Evolutionary conservation across 345 rosid species (phyloP).

Genomic region (Eutrema japonicum): DNA sequence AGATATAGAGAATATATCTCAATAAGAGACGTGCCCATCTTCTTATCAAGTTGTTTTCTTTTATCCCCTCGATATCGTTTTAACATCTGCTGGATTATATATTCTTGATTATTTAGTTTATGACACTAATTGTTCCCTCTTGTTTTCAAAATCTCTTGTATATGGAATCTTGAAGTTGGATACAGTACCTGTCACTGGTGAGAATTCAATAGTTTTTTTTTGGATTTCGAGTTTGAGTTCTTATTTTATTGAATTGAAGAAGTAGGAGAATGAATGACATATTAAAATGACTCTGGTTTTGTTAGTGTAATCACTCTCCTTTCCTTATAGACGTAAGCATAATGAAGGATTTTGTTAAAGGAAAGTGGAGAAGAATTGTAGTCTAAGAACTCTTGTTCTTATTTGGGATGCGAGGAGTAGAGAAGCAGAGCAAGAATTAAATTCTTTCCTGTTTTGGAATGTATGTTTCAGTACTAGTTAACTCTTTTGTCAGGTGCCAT

Average conservation of each 20-base stretch:
- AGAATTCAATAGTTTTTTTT: conserved; percentile 36
- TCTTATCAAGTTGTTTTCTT: conserved; percentile 72
- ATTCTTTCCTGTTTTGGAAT: neutral
- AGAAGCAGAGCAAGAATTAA: neutral
- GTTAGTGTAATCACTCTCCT: neutral
- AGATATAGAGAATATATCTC: too few relatives aligned
- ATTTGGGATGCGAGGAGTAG: neutral
- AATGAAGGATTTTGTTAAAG: neutral
- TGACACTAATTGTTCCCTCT: conserved; percentile 28
- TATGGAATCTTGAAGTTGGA: conserved; percentile 70
- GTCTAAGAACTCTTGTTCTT: neutral
- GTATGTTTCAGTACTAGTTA: neutral
- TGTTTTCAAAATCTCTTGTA: conserved; percentile 34
- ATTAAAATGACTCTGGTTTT: neutral
- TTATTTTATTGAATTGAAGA: neutral
- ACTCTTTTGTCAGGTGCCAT: conserved; percentile 72
- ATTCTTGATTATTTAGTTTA: neutral
- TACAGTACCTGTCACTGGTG: conserved; percentile 99
- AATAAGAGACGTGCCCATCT: conserved; percentile 72
- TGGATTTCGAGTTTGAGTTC: conserved; percentile 2
- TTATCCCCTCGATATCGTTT: conserved; percentile 16
- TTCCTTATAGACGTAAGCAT: neutral
- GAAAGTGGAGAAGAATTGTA: neutral
- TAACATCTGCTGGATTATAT: neutral
- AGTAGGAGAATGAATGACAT: neutral